Evolutionary conservation across 805 yeast genomes (phyloP), one percentile per base, ranked within the genome.

Genomic region (Suhomyces xylopsoci): DNA sequence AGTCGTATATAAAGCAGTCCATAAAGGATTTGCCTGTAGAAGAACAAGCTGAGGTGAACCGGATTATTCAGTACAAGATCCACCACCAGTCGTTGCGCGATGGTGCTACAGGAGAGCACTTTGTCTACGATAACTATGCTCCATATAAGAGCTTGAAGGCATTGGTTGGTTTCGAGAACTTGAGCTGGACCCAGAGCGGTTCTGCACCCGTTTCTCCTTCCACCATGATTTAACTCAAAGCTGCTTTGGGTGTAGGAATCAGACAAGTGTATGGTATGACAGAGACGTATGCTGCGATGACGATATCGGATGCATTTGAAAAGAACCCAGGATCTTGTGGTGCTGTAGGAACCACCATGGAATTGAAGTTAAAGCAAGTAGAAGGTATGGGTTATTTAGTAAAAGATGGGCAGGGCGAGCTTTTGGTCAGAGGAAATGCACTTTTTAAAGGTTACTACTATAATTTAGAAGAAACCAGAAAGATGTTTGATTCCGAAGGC

Each of bases 351-450:
- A 49, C 56, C 1, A 46, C 60, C 1, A 56, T 56, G 36, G 71
- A 67, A 52, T 50, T 61, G 22, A 62, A 55, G 51, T 50, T 66
- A 20, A 41, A 57, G 19, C 55, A 52, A 14, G 55, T 54, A 1
- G 54, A 52, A 5, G 62, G 55, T 7, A 57, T 63, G 65, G 66
- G 63, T 6, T 59, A 63, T 44, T 43, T 47, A 19, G 52, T 53
- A 20, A 32, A 46, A n/a, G 62, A 64, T 4, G 43, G 47, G 25
- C 55, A 67, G 32, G 88, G 88, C 40, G 88, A 84, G 66, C 69
- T 84, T 46, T 67, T 83, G 61, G 50, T 84, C 9, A 73, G 84
- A 50, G 86, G 88, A 0, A 81, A 83, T 12, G 83, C 81, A 60
- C 71, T 81, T 32, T 81, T 82, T 68, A 62, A 58, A 46, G 78